Conservation (phyloP, 202 grass and related monocot species). For the Saccharum hybrid region DNA sequence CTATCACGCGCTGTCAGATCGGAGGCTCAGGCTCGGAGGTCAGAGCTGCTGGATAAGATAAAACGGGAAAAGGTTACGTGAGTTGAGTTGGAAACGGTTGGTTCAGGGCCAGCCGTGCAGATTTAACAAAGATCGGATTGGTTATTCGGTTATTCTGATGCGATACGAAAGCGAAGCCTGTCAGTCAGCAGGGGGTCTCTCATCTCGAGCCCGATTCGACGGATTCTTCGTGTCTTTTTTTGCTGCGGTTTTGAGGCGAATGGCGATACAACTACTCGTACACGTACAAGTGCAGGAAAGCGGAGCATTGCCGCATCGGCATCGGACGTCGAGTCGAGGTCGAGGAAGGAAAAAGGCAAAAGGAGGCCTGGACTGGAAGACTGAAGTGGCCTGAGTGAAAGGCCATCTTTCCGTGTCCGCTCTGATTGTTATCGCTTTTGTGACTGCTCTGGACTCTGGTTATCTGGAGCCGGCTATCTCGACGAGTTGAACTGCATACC, state of each 20-base stretch:
- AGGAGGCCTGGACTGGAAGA: too few species aligned
- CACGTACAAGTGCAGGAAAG: neutral
- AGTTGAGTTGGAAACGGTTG: neutral
- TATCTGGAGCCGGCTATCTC: neutral
- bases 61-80: neutral
- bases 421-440: neutral
- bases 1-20: conserved; percentile 26
- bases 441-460: neutral
- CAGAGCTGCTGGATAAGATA: conserved; percentile 12
- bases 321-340: neutral
- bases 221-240: too few species aligned
- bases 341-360: neutral
- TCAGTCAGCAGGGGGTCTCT: neutral
- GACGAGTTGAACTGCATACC: neutral
- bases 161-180: neutral
- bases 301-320: neutral
- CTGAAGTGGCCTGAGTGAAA: too few species aligned
- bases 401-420: too few species aligned
- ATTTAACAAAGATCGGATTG: conserved; percentile 38
- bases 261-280: too few species aligned
- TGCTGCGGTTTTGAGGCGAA: too few species aligned
- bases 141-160: conserved; percentile 5
- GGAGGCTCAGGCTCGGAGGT: neutral
- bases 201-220: too few species aligned
- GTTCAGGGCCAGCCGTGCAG: conserved; percentile 26